Base-by-base conservation (phyloP, 176 grass and related monocot species). In the Oryza brachyantha region DNA sequence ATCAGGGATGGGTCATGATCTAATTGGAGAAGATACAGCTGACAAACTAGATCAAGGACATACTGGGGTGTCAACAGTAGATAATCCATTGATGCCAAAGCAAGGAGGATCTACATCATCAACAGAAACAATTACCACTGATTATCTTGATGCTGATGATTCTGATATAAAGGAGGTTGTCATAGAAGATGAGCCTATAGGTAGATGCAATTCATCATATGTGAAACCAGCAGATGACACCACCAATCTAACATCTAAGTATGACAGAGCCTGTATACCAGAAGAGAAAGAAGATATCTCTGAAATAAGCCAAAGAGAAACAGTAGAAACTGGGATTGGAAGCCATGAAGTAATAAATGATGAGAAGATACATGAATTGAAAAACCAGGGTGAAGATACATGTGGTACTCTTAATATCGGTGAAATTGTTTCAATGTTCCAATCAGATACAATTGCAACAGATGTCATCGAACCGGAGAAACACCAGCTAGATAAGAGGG, bases 161-260 rank as follows among this genome's bases (percentile, higher is more conserved):
- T 86, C 78, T 86, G 83, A 86, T 62, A 63, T 73, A 54, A 86
- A 86, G 60, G 83, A 82, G 36, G 60, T 86, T 42, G 68, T 82
- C 36, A 68, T 74, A 42, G 50, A 86, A 82, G 66, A 78, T 74
- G 79, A 86, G 60, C 31, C 50, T 80, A 74, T 26, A 70, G 32
- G 74, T 69, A 84, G 42, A 40, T 21, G 50, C 9, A 55, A 58
- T 61, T 21, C 61, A 74, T 78, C 74, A 67, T 37, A 61, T 67
- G 26, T 69, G 57, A 61, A 11, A 54, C 25, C 3, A 74, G 9
- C 13, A 68, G 81, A 88, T 64, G 76, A 45, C 41, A 80, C 7
- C 41, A 80, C 7, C 42, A 80, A 75, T 4, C 35, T 75, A 36
- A 75, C 7, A 63, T 64, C 34, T 42, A 75, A 80, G 19, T 68